Evolutionary conservation across 345 rosid species (phyloP), one percentile per base, ranked within the genome.

Genomic region (Noccaea caerulescens): DNA sequence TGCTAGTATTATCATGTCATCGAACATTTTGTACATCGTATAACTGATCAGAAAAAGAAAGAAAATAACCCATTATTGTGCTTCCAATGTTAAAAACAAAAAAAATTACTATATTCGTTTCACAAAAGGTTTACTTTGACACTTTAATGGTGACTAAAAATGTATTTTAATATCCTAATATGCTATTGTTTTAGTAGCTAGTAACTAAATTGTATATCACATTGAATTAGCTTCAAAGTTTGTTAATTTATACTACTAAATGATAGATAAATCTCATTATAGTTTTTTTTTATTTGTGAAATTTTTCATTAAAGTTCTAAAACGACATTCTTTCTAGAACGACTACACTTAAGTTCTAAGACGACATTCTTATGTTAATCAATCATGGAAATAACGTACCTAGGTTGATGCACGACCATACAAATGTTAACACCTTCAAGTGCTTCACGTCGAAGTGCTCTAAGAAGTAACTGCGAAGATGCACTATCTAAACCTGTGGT

Each of bases 371-470:
- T 27, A 27, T 27, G 2, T 27, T 27, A 27, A 27, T 27, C 30
- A 27, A 37, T 45, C 4, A 45, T 11, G 45, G 63, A 58, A 30
- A 18, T 38, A 37, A 45, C 49, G 42, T 84, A 84, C 97, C 98
- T 92, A 16, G 98, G 96, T 72, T 92, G 98, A 69, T 89, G 98
- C 53, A 92, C 75, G 33, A 92, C 98, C 94, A 90, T 88, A 74
- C 85, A 81, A 73, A 92, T 82, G 68, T 92, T 92, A 34, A 92
- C 98, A 6, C 98, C 98, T 82, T 92, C 96, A 52, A 83, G 82
- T 46, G 98, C 92, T 83, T 92, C 98, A 51, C 91, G 92, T 37
- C 96, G 82, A 59, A 92, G 86, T 38, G 98, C 92, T 82, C 76
- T 77, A 42, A 92, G 86, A 72, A 92, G 96, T 76, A 89, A 85